phyloP scores from a whole-genome alignment of 495 filamentous ascomycete genomes.

The Astrothelium subdiscretum region DNA sequence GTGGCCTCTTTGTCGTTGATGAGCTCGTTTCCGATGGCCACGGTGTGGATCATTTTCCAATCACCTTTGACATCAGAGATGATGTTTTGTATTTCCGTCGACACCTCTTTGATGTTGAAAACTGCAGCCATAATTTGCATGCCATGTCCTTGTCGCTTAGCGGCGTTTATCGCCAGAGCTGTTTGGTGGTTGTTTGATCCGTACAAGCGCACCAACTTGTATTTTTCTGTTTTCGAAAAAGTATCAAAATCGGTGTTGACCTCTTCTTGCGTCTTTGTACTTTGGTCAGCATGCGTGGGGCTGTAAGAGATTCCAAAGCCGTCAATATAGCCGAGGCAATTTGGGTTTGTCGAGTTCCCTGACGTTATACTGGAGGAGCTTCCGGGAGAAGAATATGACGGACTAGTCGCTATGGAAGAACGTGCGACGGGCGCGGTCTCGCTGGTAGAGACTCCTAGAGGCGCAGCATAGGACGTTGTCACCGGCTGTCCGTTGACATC shows the following conservation, averaged over 20 bases:
- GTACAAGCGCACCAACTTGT: slow-evolving; percentile 61
- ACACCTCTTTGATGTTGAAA: slow-evolving; percentile 49
- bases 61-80: slow-evolving; percentile 41
- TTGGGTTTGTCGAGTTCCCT: not conserved
- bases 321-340: not conserved
- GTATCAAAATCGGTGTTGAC: slow-evolving; percentile 50
- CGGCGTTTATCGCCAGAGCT: slow-evolving; percentile 44
- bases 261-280: slow-evolving; percentile 54
- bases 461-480: slow-evolving; percentile 17
- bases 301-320: slow-evolving; percentile 55
- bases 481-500: slow-evolving; percentile 49
- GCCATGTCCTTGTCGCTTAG: slow-evolving; percentile 37
- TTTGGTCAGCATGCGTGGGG: slow-evolving; percentile 53
- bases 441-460: not conserved
- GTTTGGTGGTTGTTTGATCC: slow-evolving; percentile 71
- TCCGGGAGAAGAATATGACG: not conserved
- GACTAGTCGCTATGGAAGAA: not conserved
- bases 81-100: slow-evolving; percentile 41
- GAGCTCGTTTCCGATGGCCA: slow-evolving; percentile 72
- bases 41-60: slow-evolving; percentile 55
- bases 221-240: slow-evolving; percentile 28
- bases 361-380: not conserved
- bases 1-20: slow-evolving; percentile 52
- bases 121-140: slow-evolving; percentile 65
- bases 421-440: not conserved